Base-by-base conservation (phyloP, 2,329 filamentous ascomycete species). In the Plectosphaerella cucumerina region DNA sequence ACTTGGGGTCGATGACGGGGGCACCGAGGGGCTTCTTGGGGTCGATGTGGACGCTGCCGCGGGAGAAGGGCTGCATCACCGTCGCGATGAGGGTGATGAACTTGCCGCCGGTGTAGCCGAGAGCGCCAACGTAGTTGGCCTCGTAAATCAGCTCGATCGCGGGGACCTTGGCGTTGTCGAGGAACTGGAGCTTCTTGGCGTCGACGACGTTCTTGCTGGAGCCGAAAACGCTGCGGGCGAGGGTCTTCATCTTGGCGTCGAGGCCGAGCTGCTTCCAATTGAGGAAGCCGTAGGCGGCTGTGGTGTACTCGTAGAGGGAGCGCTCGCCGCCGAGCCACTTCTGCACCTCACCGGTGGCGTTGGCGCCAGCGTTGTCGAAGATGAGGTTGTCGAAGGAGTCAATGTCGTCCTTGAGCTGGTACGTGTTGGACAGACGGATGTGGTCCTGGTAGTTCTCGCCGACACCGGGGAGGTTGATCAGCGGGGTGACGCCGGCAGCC, bases 381-480 rank as follows among this genome's bases (percentile, higher is more conserved):
- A 56, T 56, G 34, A 69, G 55, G 17, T 57, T 53, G 56, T 70
- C 67, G 31, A 62, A 60, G 8, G 65, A 65, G n/a, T 53, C 59
- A 57, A 60, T 65, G 17, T 62, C 11, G 10, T 17, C n/a, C 20
- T 44, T 44, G 42, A 44, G 42, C 42, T 44, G 56, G 53, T 60
- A 65, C 1, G 57, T 57, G 49, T 62, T 59, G 47, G 57, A 58
- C 5, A 64, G 52, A 34, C 66, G 64, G 47, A 63, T 54, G 56
- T 78, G 75, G 56, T 78, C 75, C 56, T 75, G 72, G 34, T 76
- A 63, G 53, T 78, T 78, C 58, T 73, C 70, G 49, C 75, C 75
- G 2, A 78, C 70, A 21, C 67, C 69, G 1, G 71, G 67, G 35
- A 74, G 67, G 34, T 71, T 63, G 10, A 76, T 63, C 37, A 73